Evolutionary conservation across 345 rosid genomes (phyloP), one percentile per base, ranked within the genome.

Genomic region (Trapa bicornis): DNA sequence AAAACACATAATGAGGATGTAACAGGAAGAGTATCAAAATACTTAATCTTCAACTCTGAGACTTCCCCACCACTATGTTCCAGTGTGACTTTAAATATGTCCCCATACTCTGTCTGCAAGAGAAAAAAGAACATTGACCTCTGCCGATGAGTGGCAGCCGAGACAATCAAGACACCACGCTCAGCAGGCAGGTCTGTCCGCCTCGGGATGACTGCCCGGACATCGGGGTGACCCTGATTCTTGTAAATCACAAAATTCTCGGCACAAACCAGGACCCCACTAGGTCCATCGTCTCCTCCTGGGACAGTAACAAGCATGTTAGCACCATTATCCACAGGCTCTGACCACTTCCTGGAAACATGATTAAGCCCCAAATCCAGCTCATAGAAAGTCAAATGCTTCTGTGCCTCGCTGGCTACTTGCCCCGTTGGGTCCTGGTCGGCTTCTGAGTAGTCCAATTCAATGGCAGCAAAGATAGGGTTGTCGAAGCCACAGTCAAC

Each of bases 201-300:
- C 77, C 99, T 85, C 33, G 98, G 98, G 81, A 93, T 88, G 67
- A 94, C 92, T 0, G 97, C 96, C 75, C 97, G 80, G 67, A 91
- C 82, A 68, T 94, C 99, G 0, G 94, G 89, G 74, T 91, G 97
- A 48, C 96, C 97, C 71, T 91, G 92, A 66, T 94, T 91, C 85
- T 90, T 93, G 71, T 94, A 94, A 54, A 94, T 94, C 5, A 94
- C 99, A 58, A 94, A 94, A 86, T 94, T 94, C 73, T 94, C 99
- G 0, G 97, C 97, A 37, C 99, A 94, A 62, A 94, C 96, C 72
- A 94, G 41, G 74, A 91, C 96, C 53, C 99, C 99, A 68, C 97
- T 94, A 0, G 99, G 97, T 29, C 99, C 99, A 79, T 91, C 97
- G 14, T 82, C 89, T 50, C 96, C 99, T 64, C 99, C 99, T n/a